Base-by-base conservation (phyloP, 148 eudicot species). In the Fagopyrum homotropicum region DNA sequence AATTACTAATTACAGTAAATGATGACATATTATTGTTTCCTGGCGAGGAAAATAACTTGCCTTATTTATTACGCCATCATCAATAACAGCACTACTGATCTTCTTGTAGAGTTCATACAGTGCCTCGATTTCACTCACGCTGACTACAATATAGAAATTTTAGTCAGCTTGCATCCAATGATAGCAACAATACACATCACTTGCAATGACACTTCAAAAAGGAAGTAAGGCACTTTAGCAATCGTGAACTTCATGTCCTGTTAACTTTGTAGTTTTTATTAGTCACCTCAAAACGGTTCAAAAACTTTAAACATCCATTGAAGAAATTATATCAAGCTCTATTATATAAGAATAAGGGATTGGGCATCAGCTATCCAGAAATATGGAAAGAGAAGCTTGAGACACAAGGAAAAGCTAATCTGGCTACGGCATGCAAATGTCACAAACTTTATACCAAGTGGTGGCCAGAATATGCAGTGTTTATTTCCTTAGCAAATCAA, bases 121-220 rank as follows among this genome's bases (percentile, higher is more conserved):
- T 17, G 93, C 93, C 80, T 89, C 93, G 40, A 89, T 87, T 78
- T 89, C 93, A 78, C 88, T 89, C 19, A 89, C 90, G 75, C 86
- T 89, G 77, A 89, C 93, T 89, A 85, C 77, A 77, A 75, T 55
- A 45, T 26, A 74, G 70, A 63, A 76, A 79, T 40, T 51, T 75
- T 19, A 72, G 30, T 60, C 66, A n/a, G 30, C 72, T 74, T 74
- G 46, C 44, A 74, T 55, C 64, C 47, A 74, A 17, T 16, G 48
- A 74, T 6, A 74, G 74, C 6, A 47, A 40, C 1, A 68, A 44
- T 40, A 15, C 0, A 17, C 70, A 26, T 60, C 26, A 60, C 16
- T 60, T 60, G 14, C 17, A 56, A 22, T 63, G 69, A 35, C 69
- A 63, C 44, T 63, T 63, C 15, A 63, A 63, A 63, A 4, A 59